Evolutionary conservation across 1,284 basidiomycete genomes (phyloP), one percentile per base, ranked within the genome.

Genomic region (Marasmius tenuissimus): DNA sequence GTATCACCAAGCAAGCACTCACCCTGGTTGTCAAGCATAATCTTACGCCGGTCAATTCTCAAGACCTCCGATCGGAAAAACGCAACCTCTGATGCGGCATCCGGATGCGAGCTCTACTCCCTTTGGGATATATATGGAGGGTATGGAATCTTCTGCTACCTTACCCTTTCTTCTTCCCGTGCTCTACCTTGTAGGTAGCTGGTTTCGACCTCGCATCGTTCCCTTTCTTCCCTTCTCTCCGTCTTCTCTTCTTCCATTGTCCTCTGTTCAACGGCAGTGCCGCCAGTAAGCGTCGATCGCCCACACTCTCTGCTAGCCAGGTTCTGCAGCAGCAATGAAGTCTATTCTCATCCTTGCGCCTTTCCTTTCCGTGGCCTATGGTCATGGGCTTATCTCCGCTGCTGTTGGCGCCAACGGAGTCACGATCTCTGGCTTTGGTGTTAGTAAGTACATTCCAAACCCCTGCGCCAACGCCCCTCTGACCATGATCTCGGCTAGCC

Each of bases 371-470:
- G 66, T 58, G 39, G 65, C 50, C 34, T 64, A 66, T 53, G 67
- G 63, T 6, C 67, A 68, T 47, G 64, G 52, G 35, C 59, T 68
- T 1, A 63, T 68, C 27, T 61, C 62, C 20, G 34, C 53, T 14
- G 64, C 67, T 27, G 48, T 57, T 39, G 67, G 67, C 11, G 64
- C 58, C 57, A 68, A 68, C 53, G 65, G 65, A 38, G 64, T 68
- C 16, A 59, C 45, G 27, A 66, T 62, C 58, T 54, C 60, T 47
- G 66, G 67, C 45, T 62, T 68, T 39, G 67, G 67, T 56, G 67
- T 67, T 45, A 64, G 63, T 67, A 40, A 63, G 66, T 66, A 33
- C 11, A 38, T 27, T 54, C 22, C 33, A 16, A 37, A n/a, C 34
- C 11, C 51, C 27, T 42, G 33, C 1, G 7, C 9, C 10, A 55